Conservation (phyloP, 345 rosid genomes). For the Turritis glabra region DNA sequence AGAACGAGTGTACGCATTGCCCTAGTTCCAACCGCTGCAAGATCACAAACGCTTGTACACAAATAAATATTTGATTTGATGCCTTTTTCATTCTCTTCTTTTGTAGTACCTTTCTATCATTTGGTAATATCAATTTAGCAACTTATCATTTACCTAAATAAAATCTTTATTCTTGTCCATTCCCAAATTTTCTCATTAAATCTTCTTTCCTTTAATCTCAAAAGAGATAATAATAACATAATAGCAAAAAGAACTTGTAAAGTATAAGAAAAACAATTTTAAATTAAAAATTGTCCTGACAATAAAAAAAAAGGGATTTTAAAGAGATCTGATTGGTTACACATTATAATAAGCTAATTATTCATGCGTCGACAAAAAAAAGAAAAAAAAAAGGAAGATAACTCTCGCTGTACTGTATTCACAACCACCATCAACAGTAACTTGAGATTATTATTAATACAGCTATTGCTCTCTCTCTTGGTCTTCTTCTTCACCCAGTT, state of each 20-base stretch:
- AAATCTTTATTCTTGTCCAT: neutral
- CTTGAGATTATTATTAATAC: neutral
- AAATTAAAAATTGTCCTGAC: too few species aligned
- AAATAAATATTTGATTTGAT: neutral
- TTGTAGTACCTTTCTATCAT: neutral
- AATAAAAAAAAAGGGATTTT: neutral
- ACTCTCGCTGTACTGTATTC: constrained; percentile 13
- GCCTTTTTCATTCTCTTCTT: neutral
- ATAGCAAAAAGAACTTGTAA: neutral
- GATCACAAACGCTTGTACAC: too few species aligned
- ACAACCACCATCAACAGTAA: constrained; percentile 39
- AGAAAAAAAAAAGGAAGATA: constrained; percentile 11
- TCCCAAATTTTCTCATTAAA: neutral
- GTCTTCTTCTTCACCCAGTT: constrained; percentile 22
- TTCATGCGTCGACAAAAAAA: constrained; percentile 20
- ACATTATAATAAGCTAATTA: neutral
- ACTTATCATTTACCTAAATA: neutral
- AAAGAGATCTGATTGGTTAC: constrained; percentile 7
- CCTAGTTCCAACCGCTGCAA: too few species aligned
- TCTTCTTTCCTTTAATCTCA: neutral
- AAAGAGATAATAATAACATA: neutral
- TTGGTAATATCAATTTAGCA: neutral
- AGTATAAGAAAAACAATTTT: neutral
- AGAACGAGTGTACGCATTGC: too few species aligned
- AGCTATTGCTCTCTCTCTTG: constrained; percentile 19